A percentile compares a stretch with the other conserved stretches of the same genome.
phyloP scores from a whole-genome alignment of 352 stramenopile genomes.

The Phytophthora palmivora region DNA sequence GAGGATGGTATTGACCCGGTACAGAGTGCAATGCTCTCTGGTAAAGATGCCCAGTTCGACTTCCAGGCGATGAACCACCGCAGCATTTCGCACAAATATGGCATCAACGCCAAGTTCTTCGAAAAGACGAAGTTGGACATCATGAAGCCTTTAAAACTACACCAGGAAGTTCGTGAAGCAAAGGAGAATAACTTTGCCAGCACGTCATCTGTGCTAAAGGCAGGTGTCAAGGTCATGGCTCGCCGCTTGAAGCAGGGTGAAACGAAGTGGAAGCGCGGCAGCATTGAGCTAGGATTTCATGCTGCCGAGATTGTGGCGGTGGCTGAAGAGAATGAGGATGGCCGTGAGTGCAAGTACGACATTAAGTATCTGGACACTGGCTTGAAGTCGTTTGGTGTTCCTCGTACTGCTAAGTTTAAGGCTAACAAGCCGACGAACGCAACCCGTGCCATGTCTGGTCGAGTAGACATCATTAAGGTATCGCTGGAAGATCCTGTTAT shows the following conservation, averaged over 20 bases:
- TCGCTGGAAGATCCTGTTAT: slow-evolving; percentile 85
- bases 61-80: slow-evolving; percentile 98
- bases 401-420: slow-evolving; percentile 83
- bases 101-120: slow-evolving; percentile 89
- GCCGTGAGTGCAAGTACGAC: slow-evolving; percentile 81
- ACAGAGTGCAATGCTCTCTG: slow-evolving; percentile 95
- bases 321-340: slow-evolving; percentile 68
- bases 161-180: slow-evolving; percentile 68
- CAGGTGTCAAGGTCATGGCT: slow-evolving; percentile 67
- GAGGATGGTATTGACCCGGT: slow-evolving; percentile 99
- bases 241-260: slow-evolving; percentile 80
- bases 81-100: slow-evolving; percentile 95
- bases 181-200: slow-evolving; percentile 55
- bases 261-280: slow-evolving; percentile 88
- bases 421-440: slow-evolving; percentile 64
- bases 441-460: slow-evolving; percentile 79
- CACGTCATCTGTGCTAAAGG: slow-evolving; percentile 47
- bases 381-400: slow-evolving; percentile 79
- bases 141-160: slow-evolving; percentile 84
- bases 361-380: slow-evolving; percentile 89
- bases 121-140: slow-evolving; percentile 91
- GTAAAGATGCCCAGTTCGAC: slow-evolving; percentile 92
- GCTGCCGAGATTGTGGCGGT: slow-evolving; percentile 74
- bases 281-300: slow-evolving; percentile 81
- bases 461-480: slow-evolving; percentile 83